Evolutionary conservation across 805 yeast species (phyloP).

Genomic region (Zygosaccharomyces gambellarensis): DNA sequence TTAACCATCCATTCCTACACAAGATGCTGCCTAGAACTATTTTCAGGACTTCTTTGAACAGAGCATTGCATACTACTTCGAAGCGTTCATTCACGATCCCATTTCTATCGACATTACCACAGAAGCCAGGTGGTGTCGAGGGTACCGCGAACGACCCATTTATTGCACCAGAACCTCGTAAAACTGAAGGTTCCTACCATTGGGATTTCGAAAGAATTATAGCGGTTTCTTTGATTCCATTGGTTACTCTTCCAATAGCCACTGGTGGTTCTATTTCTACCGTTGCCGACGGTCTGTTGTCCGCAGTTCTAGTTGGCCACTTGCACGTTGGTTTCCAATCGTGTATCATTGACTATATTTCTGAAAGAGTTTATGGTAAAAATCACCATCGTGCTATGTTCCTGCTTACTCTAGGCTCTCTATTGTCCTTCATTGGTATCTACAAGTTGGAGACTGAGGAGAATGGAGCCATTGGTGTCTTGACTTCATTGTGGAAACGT

Average conservation of each 20-base stretch:
- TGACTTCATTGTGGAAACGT: conserved; percentile 55
- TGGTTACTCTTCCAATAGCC: conserved; percentile 68
- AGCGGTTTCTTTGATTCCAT: conserved; percentile 69
- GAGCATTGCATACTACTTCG: conserved; percentile 28
- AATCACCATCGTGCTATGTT: conserved; percentile 67
- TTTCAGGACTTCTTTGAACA: conserved; percentile 8
- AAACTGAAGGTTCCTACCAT: conserved; percentile 78
- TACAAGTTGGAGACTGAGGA: conserved; percentile 76
- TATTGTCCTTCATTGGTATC: conserved; percentile 68
- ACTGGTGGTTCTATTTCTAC: conserved; percentile 64
- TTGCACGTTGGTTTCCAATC: conserved; percentile 82
- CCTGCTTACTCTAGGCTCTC: conserved; percentile 67
- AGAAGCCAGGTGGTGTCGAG: conserved; percentile 83
- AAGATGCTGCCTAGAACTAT: conserved; percentile 17
- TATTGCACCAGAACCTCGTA: conserved; percentile 55
- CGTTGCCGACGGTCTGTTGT: conserved; percentile 64
- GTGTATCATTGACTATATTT: conserved; percentile 91
- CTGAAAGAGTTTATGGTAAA: conserved; percentile 75
- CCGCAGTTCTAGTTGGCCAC: conserved; percentile 66
- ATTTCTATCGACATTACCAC: conserved; percentile 58
- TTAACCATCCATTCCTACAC: not conserved
- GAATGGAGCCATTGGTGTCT: conserved; percentile 68
- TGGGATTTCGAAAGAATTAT: conserved; percentile 86
- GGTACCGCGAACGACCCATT: conserved; percentile 95
- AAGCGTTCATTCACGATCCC: conserved; percentile 38